Conservation (phyloP, 1,284 basidiomycete genomes). For the Leccinum variabile region DNA sequence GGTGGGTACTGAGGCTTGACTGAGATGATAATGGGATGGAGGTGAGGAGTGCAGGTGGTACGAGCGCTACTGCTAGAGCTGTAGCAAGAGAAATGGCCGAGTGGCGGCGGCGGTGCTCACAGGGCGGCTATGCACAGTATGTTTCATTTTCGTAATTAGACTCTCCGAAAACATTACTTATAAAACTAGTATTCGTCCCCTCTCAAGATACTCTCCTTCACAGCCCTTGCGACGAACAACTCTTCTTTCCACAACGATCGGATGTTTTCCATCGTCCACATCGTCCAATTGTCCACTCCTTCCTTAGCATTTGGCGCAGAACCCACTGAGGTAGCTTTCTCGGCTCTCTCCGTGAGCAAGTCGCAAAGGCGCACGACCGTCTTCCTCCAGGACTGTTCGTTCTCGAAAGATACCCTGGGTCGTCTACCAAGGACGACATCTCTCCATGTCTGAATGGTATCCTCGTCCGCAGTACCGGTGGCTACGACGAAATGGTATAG, state of each 20-base stretch:
- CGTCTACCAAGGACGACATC: constrained; percentile 51
- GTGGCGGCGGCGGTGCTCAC: constrained; percentile 26
- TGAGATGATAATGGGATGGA: constrained; percentile 9
- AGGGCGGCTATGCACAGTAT: background rate
- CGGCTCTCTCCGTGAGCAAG: constrained; percentile 36
- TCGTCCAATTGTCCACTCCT: constrained; percentile 27
- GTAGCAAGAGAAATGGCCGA: background rate
- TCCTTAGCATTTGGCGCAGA: background rate
- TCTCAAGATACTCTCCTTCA: constrained; percentile 43
- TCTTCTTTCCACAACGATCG: constrained; percentile 50
- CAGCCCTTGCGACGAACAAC: constrained; percentile 47
- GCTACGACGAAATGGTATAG: constrained; percentile 49
- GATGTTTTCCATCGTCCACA: constrained; percentile 38
- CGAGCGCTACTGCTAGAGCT: background rate
- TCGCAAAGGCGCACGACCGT: constrained; percentile 41
- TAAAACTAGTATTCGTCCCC: constrained; percentile 31
- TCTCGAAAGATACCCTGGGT: constrained; percentile 44
- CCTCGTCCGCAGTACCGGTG: constrained; percentile 30
- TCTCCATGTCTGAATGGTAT: constrained; percentile 50
- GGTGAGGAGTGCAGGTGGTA: background rate
- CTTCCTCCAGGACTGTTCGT: constrained; percentile 45
- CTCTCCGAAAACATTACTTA: background rate
- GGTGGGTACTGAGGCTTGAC: constrained; percentile 7
- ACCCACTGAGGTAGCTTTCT: constrained; percentile 5
- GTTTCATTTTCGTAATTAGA: background rate